Conservation (phyloP, 345 rosid species). For the Pelargonium nanum region DNA sequence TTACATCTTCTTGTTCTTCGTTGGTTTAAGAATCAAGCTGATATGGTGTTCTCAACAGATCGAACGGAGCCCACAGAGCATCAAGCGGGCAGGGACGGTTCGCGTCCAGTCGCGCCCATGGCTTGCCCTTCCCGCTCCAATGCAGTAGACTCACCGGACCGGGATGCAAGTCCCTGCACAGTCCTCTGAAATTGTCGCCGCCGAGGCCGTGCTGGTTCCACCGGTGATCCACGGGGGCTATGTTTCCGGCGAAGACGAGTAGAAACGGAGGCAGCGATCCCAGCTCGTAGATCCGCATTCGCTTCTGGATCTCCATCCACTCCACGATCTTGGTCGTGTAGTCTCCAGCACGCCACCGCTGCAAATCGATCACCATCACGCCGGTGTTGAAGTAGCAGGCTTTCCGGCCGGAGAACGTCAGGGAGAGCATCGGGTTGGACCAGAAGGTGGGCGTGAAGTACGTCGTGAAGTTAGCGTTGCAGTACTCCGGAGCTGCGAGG, state of each 20-base stretch:
- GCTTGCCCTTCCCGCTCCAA: slow-evolving; percentile 74
- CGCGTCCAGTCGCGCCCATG: slow-evolving; percentile 47
- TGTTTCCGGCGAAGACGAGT: slow-evolving; percentile 67
- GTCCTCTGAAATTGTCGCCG: slow-evolving; percentile 45
- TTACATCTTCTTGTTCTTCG: no score
- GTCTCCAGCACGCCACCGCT: slow-evolving; percentile 57
- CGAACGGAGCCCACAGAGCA: slow-evolving; percentile 49
- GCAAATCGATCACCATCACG: slow-evolving; percentile 75
- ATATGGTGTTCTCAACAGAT: slow-evolving; percentile 33
- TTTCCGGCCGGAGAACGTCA: slow-evolving; percentile 47
- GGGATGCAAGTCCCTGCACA: slow-evolving; percentile 48
- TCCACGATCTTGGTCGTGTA: slow-evolving; percentile 63
- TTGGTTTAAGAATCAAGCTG: slow-evolving; percentile 26
- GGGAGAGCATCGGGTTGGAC: slow-evolving; percentile 66
- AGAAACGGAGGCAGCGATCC: slow-evolving; percentile 78
- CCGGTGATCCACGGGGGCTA: slow-evolving; percentile 61
- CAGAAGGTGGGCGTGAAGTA: slow-evolving; percentile 75
- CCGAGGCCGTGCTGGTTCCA: slow-evolving; percentile 92
- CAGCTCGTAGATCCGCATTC: slow-evolving; percentile 72
- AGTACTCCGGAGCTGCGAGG: slow-evolving; percentile 69
- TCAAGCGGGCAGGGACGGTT: slow-evolving; percentile 50
- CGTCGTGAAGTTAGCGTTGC: slow-evolving; percentile 71
- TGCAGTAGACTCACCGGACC: slow-evolving; percentile 60
- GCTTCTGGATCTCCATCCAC: slow-evolving; percentile 88
- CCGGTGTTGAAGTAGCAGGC: slow-evolving; percentile 87